Percentiles rank a stretch among this genome's conserved stretches.
phyloP scores from a whole-genome alignment of 306 rosid species.

The Styphnolobium japonicum region DNA sequence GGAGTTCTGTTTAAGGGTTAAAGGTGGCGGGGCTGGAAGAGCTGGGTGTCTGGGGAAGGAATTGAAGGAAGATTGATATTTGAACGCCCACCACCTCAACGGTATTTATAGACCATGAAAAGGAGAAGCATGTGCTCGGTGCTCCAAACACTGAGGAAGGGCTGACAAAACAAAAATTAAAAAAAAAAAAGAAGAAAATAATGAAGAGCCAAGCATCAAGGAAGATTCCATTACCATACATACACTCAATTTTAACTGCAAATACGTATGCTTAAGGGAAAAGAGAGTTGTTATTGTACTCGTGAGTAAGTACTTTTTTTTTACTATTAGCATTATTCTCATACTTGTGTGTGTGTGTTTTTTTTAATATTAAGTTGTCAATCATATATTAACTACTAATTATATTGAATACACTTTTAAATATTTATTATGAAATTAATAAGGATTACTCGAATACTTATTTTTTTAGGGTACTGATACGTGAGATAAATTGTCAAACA shows the following conservation, averaged over 20 bases:
- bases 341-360: no score
- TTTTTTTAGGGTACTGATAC: no score
- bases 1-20: not conserved
- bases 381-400: no score
- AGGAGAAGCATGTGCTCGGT: slow-evolving; percentile 39
- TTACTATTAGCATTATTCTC: no score
- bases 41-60: not conserved
- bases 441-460: no score
- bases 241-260: not conserved
- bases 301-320: no score
- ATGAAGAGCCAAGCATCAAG: slow-evolving; percentile 29
- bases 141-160: slow-evolving; percentile 39
- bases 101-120: slow-evolving; percentile 32
- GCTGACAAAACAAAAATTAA: not conserved
- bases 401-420: no score
- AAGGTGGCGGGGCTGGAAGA: not conserved
- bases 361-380: no score
- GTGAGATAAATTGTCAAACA: no score
- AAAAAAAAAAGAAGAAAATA: not conserved
- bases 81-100: not conserved
- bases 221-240: slow-evolving; percentile 32
- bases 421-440: no score
- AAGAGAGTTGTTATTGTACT: no score
- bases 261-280: not conserved
- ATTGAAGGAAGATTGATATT: not conserved